Base-by-base conservation (phyloP, 139 green algal species). In the Gonium pectorale region DNA sequence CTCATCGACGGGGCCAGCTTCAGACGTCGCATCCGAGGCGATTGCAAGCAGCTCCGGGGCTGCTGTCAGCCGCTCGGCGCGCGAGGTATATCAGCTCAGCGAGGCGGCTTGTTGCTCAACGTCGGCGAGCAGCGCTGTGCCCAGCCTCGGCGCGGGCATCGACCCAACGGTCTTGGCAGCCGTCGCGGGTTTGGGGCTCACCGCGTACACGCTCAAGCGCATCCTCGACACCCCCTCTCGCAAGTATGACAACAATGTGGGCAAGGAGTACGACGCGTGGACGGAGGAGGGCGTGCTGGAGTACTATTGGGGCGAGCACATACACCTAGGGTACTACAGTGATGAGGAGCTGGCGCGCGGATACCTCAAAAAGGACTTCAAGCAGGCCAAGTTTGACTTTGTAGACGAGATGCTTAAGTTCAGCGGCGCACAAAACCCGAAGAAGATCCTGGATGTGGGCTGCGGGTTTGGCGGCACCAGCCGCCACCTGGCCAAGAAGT, bases 291-390 rank as follows among this genome's bases (percentile, higher is more conserved):
- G 94, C 79, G 89, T 97, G n/a, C 85, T 97, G 31, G 94, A 97
- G 84, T 93, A 96, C 86, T 97, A 97, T 75, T 99, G 97, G 97
- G 97, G 97, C 17, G 97, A 99, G 82, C 97, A 99, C 90, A 99
- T 99, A 77, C 97, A 99, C 78, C 81, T 99, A 64, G 97, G 97
- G 3, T 97, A 97, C 73, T 99, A 99, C 87, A 96, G 68, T 5
- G 93, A 97, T 33, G 87, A 90, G 79, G 95, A 98, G 87, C 87
- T 92, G 8, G 71, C 68, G 22, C 51, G 59, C 3, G 95, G 95
- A 3, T 97, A 96, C 88, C 90, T 90, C 59, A 96, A 96, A 79
- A 98, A 97, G 86, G 89, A 98, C 84, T 99, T 98, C 91, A 98
- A 95, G 79, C 71, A 96, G 71, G 96, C 96, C n/a, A 99, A 99